A percentile compares a stretch with the other conserved stretches of the same genome.
These are phyloP conservation scores for Cryphonectria radicalis DNA, from an alignment of 2,329 filamentous ascomycete genomes.

Conservation along the genomic window DNA sequence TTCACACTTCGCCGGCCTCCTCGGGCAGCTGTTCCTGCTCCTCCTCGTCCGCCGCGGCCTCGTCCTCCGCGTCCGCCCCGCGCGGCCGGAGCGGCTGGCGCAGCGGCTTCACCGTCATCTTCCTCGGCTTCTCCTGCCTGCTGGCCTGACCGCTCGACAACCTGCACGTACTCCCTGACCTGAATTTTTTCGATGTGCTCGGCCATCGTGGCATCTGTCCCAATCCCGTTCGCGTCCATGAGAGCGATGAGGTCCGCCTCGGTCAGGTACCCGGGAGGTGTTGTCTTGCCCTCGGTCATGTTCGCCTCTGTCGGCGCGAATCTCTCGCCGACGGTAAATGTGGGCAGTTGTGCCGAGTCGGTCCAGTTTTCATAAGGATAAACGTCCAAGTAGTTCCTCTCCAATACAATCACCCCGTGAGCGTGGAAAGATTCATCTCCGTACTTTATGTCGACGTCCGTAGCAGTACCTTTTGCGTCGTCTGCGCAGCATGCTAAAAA, in stretches of 20 bases:
- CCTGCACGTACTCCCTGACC: conserved; percentile 81
- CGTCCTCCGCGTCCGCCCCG: conserved; percentile 51
- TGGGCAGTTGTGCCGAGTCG: conserved; percentile 79
- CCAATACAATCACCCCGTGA: conserved; percentile 81
- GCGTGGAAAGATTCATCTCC: conserved; percentile 82
- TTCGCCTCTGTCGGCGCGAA: conserved; percentile 89
- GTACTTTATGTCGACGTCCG: conserved; percentile 82
- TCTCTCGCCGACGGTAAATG: conserved; percentile 76
- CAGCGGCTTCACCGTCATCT: conserved; percentile 45
- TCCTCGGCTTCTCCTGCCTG: conserved; percentile 43
- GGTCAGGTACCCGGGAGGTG: conserved; percentile 82
- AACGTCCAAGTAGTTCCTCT: conserved; percentile 92
- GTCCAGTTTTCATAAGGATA: conserved; percentile 98
- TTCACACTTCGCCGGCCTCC: conserved; percentile 61
- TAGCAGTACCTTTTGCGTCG: conserved; percentile 85
- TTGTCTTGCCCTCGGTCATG: conserved; percentile 90
- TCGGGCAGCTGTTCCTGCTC: conserved; percentile 47
- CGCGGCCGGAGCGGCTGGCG: conserved; percentile 43
- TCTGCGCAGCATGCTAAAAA: conserved; percentile 96
- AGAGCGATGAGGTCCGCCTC: conserved; percentile 94
- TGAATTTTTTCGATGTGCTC: conserved; percentile 98
- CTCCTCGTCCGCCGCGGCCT: conserved; percentile 49
- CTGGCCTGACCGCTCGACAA: conserved; percentile 50
- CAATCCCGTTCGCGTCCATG: conserved; percentile 98
- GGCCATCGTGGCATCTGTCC: conserved; percentile 98